phyloP scores from a whole-genome alignment of 176 grass and related monocot genomes.

The Rhynchospora tenuis region DNA sequence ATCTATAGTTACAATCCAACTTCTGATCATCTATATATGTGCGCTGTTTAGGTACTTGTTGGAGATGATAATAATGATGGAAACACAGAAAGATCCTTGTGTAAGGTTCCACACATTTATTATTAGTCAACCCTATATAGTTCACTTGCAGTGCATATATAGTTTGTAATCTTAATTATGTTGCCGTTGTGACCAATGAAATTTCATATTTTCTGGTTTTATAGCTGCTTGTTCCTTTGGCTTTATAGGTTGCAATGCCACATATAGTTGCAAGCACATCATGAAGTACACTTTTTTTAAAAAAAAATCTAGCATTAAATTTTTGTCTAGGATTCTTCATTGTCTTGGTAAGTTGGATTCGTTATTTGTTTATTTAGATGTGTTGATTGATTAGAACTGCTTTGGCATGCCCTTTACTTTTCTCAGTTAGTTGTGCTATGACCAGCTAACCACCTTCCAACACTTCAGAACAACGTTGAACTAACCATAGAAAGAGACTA shows the following conservation, averaged over 20 bases:
- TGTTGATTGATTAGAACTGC: slow-evolving; percentile 2
- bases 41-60: not conserved
- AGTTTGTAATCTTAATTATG: not conserved
- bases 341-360: not conserved
- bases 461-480: not conserved
- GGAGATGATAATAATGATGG: not conserved
- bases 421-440: slow-evolving; percentile 5
- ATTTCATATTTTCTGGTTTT: not conserved
- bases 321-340: not conserved
- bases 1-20: too few relatives aligned
- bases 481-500: not conserved
- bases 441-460: not conserved
- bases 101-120: not conserved
- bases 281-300: not conserved
- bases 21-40: too few relatives aligned
- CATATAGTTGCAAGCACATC: not conserved
- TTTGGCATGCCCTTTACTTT: slow-evolving; percentile 5
- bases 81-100: not conserved
- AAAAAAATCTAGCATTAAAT: slow-evolving; percentile 2
- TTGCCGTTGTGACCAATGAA: not conserved
- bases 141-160: not conserved
- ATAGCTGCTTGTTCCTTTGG: not conserved
- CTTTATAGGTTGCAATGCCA: not conserved
- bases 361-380: not conserved
- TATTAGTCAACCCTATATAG: not conserved